Evolutionary conservation across 202 grass and related monocot genomes (phyloP).

Genomic region (Digitaria exilis): DNA sequence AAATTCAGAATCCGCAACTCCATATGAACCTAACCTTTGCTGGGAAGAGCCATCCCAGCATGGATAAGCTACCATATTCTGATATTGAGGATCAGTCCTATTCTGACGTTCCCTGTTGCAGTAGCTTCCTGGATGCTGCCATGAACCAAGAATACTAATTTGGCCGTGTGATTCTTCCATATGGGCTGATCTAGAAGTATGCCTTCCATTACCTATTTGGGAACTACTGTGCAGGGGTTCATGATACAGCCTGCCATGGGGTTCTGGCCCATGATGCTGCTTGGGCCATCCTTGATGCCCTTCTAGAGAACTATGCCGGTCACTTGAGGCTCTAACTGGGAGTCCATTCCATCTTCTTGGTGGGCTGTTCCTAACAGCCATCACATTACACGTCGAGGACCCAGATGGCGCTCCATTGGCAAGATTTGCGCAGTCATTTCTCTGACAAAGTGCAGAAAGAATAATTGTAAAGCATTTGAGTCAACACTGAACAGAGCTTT

Average conservation of each 20-base stretch:
- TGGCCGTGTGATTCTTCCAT: constrained; percentile 19
- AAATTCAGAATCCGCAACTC: constrained; percentile 23
- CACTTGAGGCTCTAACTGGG: constrained; percentile 9
- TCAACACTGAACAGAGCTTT: not conserved
- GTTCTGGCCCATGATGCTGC: constrained; percentile 7
- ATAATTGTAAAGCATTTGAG: constrained; percentile 35
- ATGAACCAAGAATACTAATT: constrained; percentile 30
- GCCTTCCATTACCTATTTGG: constrained; percentile 31
- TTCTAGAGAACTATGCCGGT: constrained; percentile 14
- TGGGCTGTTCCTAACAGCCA: constrained; percentile 23
- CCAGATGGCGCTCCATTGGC: constrained; percentile 28
- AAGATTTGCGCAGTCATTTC: constrained; percentile 3
- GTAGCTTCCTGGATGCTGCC: constrained; percentile 44
- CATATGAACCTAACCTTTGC: constrained; percentile 31
- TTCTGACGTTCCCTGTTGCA: constrained; percentile 20
- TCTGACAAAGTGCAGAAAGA: constrained; percentile 44
- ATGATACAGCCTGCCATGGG: not conserved
- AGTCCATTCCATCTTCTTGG: constrained; percentile 36
- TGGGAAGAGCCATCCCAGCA: not conserved
- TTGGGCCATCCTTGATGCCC: constrained; percentile 35
- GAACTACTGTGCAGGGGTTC: constrained; percentile 31
- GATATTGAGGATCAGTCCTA: constrained; percentile 21
- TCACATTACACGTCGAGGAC: constrained; percentile 10
- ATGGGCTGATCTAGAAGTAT: constrained; percentile 40
- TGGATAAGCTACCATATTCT: constrained; percentile 13